Conservation (phyloP, 2,329 filamentous ascomycete species). For the Teratosphaeria epicoccoides region DNA sequence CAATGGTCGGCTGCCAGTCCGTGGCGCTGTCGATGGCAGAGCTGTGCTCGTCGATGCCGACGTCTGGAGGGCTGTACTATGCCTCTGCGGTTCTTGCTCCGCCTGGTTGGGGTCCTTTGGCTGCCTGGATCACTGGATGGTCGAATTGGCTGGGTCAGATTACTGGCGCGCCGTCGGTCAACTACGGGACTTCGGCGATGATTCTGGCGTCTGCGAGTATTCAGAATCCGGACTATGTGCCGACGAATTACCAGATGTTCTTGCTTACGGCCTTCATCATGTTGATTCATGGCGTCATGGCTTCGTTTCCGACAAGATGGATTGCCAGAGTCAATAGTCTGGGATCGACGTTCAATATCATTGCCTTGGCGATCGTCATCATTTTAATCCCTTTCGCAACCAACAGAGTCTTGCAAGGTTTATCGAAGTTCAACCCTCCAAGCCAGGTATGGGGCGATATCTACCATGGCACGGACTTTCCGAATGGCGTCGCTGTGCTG, state of each 20-base stretch:
- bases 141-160: conserved; percentile 61
- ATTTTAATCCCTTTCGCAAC: conserved; percentile 57
- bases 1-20: conserved; percentile 61
- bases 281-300: conserved; percentile 54
- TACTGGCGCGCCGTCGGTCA: conserved; percentile 54
- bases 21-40: conserved; percentile 58
- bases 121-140: conserved; percentile 60
- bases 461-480: conserved; percentile 56
- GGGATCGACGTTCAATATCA: conserved; percentile 60
- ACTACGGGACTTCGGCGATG: conserved; percentile 59
- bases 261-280: conserved; percentile 57
- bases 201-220: conserved; percentile 62
- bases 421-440: conserved; percentile 48
- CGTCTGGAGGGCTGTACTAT: conserved; percentile 62
- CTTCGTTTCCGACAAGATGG: conserved; percentile 60
- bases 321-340: conserved; percentile 60
- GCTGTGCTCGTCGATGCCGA: conserved; percentile 45
- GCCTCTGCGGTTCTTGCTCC: conserved; percentile 61
- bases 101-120: conserved; percentile 49
- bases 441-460: conserved; percentile 55
- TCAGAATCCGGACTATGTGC: conserved; percentile 52
- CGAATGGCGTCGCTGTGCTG: conserved; percentile 55
- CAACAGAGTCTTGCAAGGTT: conserved; percentile 39
- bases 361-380: conserved; percentile 54
- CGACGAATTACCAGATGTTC: conserved; percentile 56